phyloP scores from a whole-genome alignment of 2,329 filamentous ascomycete genomes.

The Colletotrichum graminicola region DNA sequence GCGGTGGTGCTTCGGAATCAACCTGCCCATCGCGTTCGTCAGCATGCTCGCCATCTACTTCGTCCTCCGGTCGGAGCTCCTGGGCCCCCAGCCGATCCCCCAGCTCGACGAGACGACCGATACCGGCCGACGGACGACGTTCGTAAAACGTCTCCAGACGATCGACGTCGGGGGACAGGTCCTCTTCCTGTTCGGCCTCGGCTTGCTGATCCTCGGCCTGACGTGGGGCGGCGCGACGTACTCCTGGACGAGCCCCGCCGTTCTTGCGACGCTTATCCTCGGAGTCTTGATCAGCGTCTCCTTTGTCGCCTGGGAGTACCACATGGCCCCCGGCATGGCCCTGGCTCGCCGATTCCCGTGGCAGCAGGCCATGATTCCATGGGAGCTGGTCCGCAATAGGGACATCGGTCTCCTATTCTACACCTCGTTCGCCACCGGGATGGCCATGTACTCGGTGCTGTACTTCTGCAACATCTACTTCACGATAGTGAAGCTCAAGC shows the following conservation, averaged over 20 bases:
- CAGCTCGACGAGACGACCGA: constrained; percentile 58
- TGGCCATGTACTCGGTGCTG: constrained; percentile 66
- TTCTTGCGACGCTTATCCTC: constrained; percentile 62
- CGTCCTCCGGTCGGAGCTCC: constrained; percentile 69
- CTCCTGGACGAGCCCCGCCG: constrained; percentile 62
- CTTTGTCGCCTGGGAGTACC: constrained; percentile 66
- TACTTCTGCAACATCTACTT: constrained; percentile 80
- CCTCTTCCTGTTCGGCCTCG: constrained; percentile 67
- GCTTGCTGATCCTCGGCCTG: constrained; percentile 65
- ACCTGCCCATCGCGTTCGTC: constrained; percentile 66
- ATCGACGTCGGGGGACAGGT: constrained; percentile 68
- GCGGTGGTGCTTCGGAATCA: constrained; percentile 77
- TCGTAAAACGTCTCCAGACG: constrained; percentile 63
- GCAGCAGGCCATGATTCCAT: constrained; percentile 74
- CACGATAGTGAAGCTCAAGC: constrained; percentile 63
- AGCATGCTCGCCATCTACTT: constrained; percentile 67
- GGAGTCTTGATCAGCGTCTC: constrained; percentile 56
- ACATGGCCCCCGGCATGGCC: constrained; percentile 62
- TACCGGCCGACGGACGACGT: constrained; percentile 48
- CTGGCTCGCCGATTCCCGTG: constrained; percentile 63
- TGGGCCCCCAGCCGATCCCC: constrained; percentile 63
- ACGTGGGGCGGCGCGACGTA: constrained; percentile 69
- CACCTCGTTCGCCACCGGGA: constrained; percentile 71
- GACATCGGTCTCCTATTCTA: constrained; percentile 73
- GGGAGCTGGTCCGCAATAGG: constrained; percentile 65